Evolutionary conservation across 1,284 basidiomycete genomes (phyloP).

Genomic region (Bondarzewia mesenterica): DNA sequence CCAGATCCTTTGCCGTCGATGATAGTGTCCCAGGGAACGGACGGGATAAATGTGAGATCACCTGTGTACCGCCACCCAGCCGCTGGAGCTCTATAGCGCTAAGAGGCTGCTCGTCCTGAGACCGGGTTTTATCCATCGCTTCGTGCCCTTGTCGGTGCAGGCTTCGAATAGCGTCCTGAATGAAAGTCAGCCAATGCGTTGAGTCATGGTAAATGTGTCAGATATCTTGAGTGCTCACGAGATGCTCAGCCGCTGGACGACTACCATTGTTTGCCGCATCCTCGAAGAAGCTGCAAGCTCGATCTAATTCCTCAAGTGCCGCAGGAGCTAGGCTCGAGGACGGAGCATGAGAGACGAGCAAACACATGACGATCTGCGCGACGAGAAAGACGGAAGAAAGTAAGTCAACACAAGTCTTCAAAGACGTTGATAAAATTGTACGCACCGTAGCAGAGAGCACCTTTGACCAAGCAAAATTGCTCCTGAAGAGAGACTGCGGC

Average conservation of each 20-base stretch:
- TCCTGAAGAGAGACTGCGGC: slow-evolving; percentile 34
- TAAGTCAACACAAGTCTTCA: background rate
- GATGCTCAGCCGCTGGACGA: slow-evolving; percentile 35
- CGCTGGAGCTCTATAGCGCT: slow-evolving; percentile 49
- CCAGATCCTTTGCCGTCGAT: background rate
- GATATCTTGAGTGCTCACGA: slow-evolving; percentile 30
- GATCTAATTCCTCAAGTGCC: slow-evolving; percentile 50
- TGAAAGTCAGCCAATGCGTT: no score
- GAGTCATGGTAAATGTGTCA: background rate
- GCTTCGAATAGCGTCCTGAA: slow-evolving; percentile 40
- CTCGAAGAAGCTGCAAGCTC: slow-evolving; percentile 41
- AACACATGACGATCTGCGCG: slow-evolving; percentile 57
- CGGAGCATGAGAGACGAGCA: slow-evolving; percentile 52
- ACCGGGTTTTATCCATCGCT: slow-evolving; percentile 28
- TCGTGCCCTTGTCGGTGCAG: slow-evolving; percentile 47
- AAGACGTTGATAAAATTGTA: slow-evolving; percentile 7
- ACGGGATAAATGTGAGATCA: slow-evolving; percentile 19
- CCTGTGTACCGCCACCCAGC: slow-evolving; percentile 51
- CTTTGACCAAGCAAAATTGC: slow-evolving; percentile 51
- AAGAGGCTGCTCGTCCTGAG: slow-evolving; percentile 15
- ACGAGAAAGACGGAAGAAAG: background rate
- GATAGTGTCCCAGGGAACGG: background rate
- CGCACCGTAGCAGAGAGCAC: slow-evolving; percentile 53
- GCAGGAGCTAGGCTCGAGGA: slow-evolving; percentile 44
- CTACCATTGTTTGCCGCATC: slow-evolving; percentile 37